Evolutionary conservation across 2,329 filamentous ascomycete species (phyloP), one percentile per base, ranked within the genome.

Genomic region (Epichloe scottii): DNA sequence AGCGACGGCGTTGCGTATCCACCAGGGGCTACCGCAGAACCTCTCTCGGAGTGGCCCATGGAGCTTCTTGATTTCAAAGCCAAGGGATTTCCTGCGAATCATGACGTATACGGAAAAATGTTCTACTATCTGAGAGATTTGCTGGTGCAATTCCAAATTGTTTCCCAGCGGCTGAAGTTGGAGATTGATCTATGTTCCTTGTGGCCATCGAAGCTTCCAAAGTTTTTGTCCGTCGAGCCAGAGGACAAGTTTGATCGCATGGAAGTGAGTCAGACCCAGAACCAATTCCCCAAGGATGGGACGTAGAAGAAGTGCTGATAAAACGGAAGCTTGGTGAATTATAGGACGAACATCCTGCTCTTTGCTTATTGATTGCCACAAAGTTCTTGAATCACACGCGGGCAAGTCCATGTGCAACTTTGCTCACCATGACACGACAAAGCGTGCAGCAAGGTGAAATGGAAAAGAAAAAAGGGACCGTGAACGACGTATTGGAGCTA

Each of bases 61-160:
- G 56, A 58, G 37, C 26, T 62, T 2, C 51, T 61, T 10, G 59
- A 62, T 11, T 52, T 56, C 23, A 3, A 33, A 4, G 5, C 40
- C 23, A 6, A 48, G 0, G 51, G 37, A 12, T 52, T 53, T 11
- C 51, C 53, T 17, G 56, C 60, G 1, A 23, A 41, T 11, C 59
- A 60, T 10, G 62, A 63, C 44, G 54, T 59, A 4, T 63, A 63
- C 47, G 62, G 62, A 23, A 62, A 61, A 49, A 56, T 62, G 56
- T 61, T 59, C 12, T 60, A 56, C 50, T 63, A 59, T n/a, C 44
- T 64, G 4, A 55, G 58, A 15, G 42, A 56, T 21, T 14, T 58
- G 35, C 53, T 58, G 14, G 30, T 58, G 5, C 26, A 19, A 3
- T 63, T 63, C n/a, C 60, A 61, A 23, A 17, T n/a, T 19, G n/a